phyloP scores from a whole-genome alignment of 169 alveolate species.

The Cryptosporidium viatorum region DNA sequence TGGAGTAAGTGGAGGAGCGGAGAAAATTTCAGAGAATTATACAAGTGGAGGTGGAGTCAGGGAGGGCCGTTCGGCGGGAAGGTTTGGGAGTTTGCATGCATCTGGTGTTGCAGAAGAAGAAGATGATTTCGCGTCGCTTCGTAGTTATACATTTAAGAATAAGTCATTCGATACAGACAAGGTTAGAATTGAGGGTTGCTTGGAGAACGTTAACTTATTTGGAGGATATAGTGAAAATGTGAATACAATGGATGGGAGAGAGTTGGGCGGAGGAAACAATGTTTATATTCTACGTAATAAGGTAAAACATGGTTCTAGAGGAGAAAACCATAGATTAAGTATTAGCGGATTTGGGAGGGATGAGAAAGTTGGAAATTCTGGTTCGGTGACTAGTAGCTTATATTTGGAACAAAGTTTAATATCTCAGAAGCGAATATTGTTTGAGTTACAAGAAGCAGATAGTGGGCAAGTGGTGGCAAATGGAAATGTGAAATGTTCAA shows the following conservation, averaged over 20 bases:
- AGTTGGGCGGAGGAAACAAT: not conserved
- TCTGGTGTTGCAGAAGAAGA: conserved; percentile 19
- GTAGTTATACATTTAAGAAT: conserved; percentile 18
- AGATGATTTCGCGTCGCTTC: not conserved
- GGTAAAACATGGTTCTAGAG: not conserved
- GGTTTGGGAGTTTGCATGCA: not conserved
- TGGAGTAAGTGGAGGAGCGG: conserved; percentile 1
- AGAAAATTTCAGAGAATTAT: not conserved
- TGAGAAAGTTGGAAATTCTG: not conserved
- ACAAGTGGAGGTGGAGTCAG: not conserved
- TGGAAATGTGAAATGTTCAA: conserved; percentile 50
- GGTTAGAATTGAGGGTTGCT: conserved; percentile 47
- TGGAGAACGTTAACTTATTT: conserved; percentile 19
- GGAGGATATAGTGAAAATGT: not conserved
- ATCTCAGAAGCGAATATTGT: conserved; percentile 45
- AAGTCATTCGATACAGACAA: conserved; percentile 60
- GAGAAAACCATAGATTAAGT: not conserved
- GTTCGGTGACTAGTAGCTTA: not conserved
- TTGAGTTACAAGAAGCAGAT: conserved; percentile 64
- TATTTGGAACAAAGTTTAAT: conserved; percentile 53
- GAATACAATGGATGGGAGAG: not conserved
- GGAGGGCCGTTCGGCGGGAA: conserved; percentile 2
- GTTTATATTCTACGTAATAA: conserved; percentile 37
- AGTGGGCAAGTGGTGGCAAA: conserved; percentile 60
- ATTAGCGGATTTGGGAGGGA: not conserved